Conservation (phyloP, 1,284 basidiomycete genomes). For the Sutorius eximius region DNA sequence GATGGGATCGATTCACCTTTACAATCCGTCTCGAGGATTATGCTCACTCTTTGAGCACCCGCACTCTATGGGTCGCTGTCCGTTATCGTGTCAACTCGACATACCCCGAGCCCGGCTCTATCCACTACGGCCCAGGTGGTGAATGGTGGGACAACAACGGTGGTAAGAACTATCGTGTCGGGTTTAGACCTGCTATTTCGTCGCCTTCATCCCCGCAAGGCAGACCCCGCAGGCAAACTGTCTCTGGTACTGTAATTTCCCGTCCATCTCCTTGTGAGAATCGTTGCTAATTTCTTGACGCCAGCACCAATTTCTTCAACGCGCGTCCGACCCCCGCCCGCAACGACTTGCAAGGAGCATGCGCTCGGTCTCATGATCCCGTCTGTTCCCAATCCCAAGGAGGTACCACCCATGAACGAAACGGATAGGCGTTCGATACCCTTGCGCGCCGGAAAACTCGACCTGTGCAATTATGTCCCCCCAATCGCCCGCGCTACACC, state of each 20-base stretch:
- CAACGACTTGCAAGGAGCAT: constrained; percentile 17
- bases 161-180: constrained; percentile 76
- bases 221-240: constrained; percentile 20
- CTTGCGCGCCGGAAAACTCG: constrained; percentile 22
- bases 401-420: neutral
- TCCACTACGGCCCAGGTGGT: constrained; percentile 44
- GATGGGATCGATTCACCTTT: constrained; percentile 62
- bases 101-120: constrained; percentile 41
- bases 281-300: constrained; percentile 5
- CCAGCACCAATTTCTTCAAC: constrained; percentile 11
- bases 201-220: neutral
- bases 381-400: neutral
- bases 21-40: constrained; percentile 76
- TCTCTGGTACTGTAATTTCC: constrained; percentile 20
- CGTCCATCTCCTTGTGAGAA: neutral
- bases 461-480: constrained; percentile 27
- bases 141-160: constrained; percentile 91
- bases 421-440: neutral
- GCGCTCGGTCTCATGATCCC: constrained; percentile 5
- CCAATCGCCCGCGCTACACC: constrained; percentile 16
- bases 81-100: constrained; percentile 48
- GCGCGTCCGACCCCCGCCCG: neutral
- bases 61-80: constrained; percentile 66
- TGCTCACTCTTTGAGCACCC: constrained; percentile 60
- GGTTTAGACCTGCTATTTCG: constrained; percentile 42